These are phyloP conservation scores for Thelephora ganbajun DNA, from an alignment of 768 basidiomycete genomes.

Conservation along the genomic window DNA sequence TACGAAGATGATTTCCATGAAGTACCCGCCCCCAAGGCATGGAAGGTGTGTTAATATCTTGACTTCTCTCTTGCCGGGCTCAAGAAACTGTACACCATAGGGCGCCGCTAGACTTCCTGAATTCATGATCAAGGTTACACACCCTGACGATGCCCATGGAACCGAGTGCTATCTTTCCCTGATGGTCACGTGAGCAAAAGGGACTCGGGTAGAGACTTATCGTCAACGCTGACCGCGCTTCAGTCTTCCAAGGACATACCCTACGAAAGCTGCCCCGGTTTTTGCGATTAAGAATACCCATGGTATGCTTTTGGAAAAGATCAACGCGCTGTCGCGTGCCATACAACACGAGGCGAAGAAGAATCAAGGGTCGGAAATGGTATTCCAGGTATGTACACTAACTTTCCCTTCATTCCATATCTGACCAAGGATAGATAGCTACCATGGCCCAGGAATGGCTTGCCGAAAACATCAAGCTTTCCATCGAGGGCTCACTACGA, in stretches of 20 bases:
- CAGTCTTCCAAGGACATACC: conserved; percentile 77
- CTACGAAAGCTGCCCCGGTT: conserved; percentile 50
- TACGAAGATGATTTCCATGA: conserved; percentile 68
- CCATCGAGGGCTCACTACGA: conserved; percentile 61
- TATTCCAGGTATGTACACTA: conserved; percentile 45
- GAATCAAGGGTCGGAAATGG: conserved; percentile 57
- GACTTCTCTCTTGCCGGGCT: background rate
- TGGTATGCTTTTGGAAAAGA: conserved; percentile 44
- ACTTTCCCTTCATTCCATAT: background rate
- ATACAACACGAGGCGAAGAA: conserved; percentile 57
- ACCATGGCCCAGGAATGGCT: conserved; percentile 65
- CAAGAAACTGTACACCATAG: conserved; percentile 20
- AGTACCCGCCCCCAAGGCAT: conserved; percentile 62
- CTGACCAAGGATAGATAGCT: conserved; percentile 34
- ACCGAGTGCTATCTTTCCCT: conserved; percentile 51
- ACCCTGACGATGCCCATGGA: conserved; percentile 44
- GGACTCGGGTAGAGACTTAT: background rate
- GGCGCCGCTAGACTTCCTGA: conserved; percentile 57
- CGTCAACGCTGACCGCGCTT: background rate
- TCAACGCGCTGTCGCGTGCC: conserved; percentile 39
- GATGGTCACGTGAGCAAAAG: conserved; percentile 48
- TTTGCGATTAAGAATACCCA: conserved; percentile 52
- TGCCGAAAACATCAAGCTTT: conserved; percentile 36
- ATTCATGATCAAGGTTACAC: conserved; percentile 59
- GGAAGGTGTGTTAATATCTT: conserved; percentile 44